phyloP scores from a whole-genome alignment of 108 stramenopile genomes.

The Pseudonitzschia multistriata region DNA sequence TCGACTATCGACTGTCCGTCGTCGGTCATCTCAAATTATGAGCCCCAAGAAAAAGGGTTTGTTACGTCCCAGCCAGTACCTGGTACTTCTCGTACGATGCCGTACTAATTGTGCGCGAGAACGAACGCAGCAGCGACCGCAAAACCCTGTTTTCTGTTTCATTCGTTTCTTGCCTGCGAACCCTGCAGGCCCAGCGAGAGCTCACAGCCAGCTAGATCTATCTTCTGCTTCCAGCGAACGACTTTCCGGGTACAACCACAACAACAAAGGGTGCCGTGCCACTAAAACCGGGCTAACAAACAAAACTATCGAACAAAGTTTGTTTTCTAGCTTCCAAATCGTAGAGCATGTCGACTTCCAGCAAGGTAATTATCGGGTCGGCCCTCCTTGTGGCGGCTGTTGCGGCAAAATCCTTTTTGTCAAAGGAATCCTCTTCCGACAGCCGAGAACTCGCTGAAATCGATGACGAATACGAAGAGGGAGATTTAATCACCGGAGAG shows the following conservation, averaged over 20 bases:
- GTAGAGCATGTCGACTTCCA: conserved; percentile 7
- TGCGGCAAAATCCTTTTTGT: conserved; percentile 3
- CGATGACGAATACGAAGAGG: conserved; percentile 55
- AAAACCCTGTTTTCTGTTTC: background rate
- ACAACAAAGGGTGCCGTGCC: too few species aligned
- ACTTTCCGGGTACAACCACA: too few species aligned
- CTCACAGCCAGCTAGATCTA: background rate
- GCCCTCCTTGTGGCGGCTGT: conserved; percentile 10
- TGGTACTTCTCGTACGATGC: too few species aligned
- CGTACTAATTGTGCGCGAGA: too few species aligned
- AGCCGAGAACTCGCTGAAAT: conserved; percentile 38
- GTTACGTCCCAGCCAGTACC: too few species aligned
- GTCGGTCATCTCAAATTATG: too few species aligned
- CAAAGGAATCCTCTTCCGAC: background rate
- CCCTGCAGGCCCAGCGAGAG: background rate
- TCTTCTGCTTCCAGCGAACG: too few species aligned
- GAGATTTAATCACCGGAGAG: conserved; percentile 61
- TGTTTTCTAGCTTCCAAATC: too few species aligned
- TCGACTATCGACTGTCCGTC: too few species aligned
- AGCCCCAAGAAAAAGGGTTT: too few species aligned
- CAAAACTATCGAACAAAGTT: too few species aligned
- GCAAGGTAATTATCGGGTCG: conserved; percentile 8
- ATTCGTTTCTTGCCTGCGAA: background rate
- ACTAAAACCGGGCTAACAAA: too few species aligned
- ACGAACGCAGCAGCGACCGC: background rate